Evolutionary conservation across 2,329 filamentous ascomycete genomes (phyloP), one percentile per base, ranked within the genome.

Genomic region (Penicillium sp.): DNA sequence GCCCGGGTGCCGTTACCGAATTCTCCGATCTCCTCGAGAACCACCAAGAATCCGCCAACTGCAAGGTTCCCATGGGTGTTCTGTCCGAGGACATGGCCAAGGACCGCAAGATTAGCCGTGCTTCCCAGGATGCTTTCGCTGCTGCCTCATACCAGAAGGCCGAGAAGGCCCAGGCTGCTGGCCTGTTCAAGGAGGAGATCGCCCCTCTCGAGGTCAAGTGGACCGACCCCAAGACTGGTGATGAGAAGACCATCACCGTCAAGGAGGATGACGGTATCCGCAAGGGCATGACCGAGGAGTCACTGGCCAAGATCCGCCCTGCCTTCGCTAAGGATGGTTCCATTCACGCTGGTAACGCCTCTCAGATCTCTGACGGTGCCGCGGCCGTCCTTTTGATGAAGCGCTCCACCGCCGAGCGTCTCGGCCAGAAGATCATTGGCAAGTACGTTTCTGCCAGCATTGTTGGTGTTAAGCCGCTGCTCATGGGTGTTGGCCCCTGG

Each of bases 401-500:
- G 81, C 92, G 95, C 55, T 91, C 88, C 62, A 96, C 90, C 16
- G 95, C 95, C 49, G 88, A 96, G 82, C 85, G 85, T 65, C 88
- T 98, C 16, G 91, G 91, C 57, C 93, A 97, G 81, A 84, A 83
- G 55, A 92, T 98, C 77, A 80, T 98, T 26, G 95, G 93, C 77
- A 98, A 97, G 82, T 97, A 89, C 75, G 92, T 97, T 26, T 82
- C 89, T 48, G 90, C 92, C 42, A 89, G 89, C 58, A 82, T 97
- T 51, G 92, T 93, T 48, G 95, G 95, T 67, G 92, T 98, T 58
- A 87, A 91, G 72, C 95, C 95, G 43, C 84, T 97, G 56, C 88
- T 98, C 66, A 98, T 99, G 95, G 95, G 95, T 62, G 83, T 96
- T 65, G 95, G 95, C 1, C 95, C 95, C 50, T 96, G 92, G 86